These are phyloP conservation scores for Benincasa hispida DNA, from an alignment of 306 rosid species.

Conservation along the genomic window DNA sequence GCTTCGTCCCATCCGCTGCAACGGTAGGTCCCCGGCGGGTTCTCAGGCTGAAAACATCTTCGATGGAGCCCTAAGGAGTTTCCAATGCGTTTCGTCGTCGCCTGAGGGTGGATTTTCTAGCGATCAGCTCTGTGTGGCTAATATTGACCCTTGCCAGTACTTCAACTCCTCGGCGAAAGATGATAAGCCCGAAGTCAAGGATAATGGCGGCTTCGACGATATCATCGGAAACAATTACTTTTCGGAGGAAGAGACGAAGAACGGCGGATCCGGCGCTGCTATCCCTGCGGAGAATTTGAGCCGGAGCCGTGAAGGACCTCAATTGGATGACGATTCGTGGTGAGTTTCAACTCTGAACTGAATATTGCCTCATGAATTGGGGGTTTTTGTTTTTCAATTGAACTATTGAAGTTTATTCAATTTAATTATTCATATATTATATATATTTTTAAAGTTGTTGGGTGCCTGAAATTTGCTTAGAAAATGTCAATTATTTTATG, in stretches of 20 bases:
- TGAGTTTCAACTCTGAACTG: constrained; percentile 16
- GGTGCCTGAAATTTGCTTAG: not conserved
- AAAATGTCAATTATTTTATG: not conserved
- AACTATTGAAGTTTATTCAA: not conserved
- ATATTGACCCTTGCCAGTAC: constrained; percentile 4
- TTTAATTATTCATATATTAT: not conserved
- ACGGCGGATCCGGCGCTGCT: constrained; percentile 24
- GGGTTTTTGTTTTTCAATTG: not conserved
- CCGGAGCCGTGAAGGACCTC: not conserved
- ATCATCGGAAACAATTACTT: not conserved
- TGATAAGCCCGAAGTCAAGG: not conserved
- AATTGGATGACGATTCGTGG: constrained; percentile 26
- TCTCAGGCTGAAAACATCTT: constrained; percentile 4
- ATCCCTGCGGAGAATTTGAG: constrained; percentile 9
- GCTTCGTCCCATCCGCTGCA: constrained; percentile 68
- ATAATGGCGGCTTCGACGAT: not conserved
- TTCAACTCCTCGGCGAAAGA: constrained; percentile 6
- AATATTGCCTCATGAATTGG: not conserved
- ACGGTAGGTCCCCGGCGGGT: constrained; percentile 17
- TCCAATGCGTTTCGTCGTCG: constrained; percentile 2
- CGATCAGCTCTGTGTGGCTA: constrained; percentile 1
- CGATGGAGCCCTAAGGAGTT: not conserved
- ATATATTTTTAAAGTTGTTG: not conserved
- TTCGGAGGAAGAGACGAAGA: not conserved
- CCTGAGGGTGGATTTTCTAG: constrained; percentile 1